phyloP scores from a whole-genome alignment of 2,329 filamentous ascomycete species.

The Remersonia thermophila region DNA sequence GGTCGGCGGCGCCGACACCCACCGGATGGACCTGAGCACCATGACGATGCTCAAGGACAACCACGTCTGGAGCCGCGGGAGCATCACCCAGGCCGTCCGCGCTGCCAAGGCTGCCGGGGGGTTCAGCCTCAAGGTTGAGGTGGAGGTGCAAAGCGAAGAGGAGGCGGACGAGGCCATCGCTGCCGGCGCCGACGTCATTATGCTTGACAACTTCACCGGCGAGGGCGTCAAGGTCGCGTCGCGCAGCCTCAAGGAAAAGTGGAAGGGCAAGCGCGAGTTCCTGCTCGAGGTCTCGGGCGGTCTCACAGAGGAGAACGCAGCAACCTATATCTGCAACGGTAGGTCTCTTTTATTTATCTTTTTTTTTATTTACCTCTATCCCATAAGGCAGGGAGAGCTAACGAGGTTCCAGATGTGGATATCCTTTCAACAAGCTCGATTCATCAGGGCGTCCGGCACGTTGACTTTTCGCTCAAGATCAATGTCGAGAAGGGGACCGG shows the following conservation, averaged over 20 bases:
- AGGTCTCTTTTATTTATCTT: too few species aligned
- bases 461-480: conserved; percentile 96
- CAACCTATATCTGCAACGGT: conserved; percentile 65
- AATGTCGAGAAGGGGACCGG: conserved; percentile 23
- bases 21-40: conserved; percentile 77
- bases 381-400: too few species aligned
- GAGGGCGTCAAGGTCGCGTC: conserved; percentile 67
- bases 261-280: conserved; percentile 61
- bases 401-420: conserved; percentile 64
- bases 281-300: conserved; percentile 89
- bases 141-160: conserved; percentile 78
- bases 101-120: conserved; percentile 77
- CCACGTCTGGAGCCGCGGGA: conserved; percentile 83
- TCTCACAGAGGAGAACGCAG: conserved; percentile 72
- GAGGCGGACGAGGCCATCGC: conserved; percentile 86
- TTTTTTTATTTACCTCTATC: too few species aligned
- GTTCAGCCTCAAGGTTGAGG: conserved; percentile 89
- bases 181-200: conserved; percentile 87
- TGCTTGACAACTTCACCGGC: conserved; percentile 90
- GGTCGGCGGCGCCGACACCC: conserved; percentile 81
- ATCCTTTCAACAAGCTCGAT: conserved; percentile 95
- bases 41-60: conserved; percentile 99
- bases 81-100: conserved; percentile 73
- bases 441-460: conserved; percentile 84
- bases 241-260: conserved; percentile 62